phyloP scores from a whole-genome alignment of 371 early-diverging fungal species.

The Rhizomucor pusillus region DNA sequence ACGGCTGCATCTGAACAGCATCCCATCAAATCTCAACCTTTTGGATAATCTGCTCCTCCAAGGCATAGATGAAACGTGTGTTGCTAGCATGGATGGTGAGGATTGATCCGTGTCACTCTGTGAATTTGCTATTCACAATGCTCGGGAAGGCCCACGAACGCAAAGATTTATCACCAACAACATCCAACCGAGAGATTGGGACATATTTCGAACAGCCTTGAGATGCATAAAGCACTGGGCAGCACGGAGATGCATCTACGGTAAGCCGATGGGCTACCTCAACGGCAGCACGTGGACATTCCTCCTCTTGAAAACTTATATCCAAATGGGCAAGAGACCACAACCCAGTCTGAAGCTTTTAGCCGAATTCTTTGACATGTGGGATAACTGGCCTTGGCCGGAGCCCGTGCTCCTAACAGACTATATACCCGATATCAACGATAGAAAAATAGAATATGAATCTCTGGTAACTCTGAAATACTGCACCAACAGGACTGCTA shows the following conservation, averaged over 20 bases:
- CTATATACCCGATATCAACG: slow-evolving; percentile 1
- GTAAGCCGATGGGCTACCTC: slow-evolving; percentile 39
- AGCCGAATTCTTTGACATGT: slow-evolving; percentile 23
- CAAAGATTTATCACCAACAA: slow-evolving; percentile 19
- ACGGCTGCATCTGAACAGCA: slow-evolving; percentile 10
- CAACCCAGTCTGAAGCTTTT: slow-evolving; percentile 11
- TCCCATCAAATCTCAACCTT: slow-evolving; percentile 21
- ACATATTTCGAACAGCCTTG: slow-evolving; percentile 19
- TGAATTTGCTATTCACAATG: background rate
- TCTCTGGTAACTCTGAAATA: background rate
- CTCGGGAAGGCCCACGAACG: slow-evolving; percentile 32
- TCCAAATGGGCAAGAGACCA: background rate
- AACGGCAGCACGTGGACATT: slow-evolving; percentile 46
- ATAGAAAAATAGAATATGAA: background rate
- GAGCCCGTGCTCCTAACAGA: slow-evolving; percentile 25
- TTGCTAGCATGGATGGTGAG: slow-evolving; percentile 44
- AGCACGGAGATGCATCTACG: slow-evolving; percentile 29
- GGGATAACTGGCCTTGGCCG: slow-evolving; percentile 42
- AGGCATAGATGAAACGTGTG: slow-evolving; percentile 22
- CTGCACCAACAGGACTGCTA: background rate
- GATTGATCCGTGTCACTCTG: too few relatives aligned
- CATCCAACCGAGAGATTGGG: slow-evolving; percentile 15
- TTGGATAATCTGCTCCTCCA: slow-evolving; percentile 28
- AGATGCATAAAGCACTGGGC: slow-evolving; percentile 48
- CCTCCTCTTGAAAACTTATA: slow-evolving; percentile 28